Evolutionary conservation across 1,139 yeast genomes (phyloP).

Genomic region (Trichomonascaceae sp.): DNA sequence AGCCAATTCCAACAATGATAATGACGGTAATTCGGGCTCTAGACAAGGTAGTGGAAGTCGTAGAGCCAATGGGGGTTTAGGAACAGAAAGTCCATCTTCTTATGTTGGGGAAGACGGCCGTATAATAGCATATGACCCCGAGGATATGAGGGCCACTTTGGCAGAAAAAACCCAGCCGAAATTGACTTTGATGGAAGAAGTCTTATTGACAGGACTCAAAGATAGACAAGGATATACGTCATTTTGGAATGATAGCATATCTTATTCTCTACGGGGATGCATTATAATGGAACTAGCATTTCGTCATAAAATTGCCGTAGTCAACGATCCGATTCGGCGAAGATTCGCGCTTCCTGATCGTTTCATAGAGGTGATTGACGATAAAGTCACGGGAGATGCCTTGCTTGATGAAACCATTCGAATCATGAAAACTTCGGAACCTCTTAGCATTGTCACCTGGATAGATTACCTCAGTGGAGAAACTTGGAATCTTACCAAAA

Average conservation of each 20-base stretch:
- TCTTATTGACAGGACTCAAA: slow-evolving; percentile 81
- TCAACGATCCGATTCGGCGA: slow-evolving; percentile 89
- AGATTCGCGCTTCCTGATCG: slow-evolving; percentile 85
- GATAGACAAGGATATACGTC: slow-evolving; percentile 94
- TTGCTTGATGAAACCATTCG: slow-evolving; percentile 88
- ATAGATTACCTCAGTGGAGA: slow-evolving; percentile 88
- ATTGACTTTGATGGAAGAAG: slow-evolving; percentile 94
- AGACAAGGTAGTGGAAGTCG: slow-evolving; percentile 12
- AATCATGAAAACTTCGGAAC: slow-evolving; percentile 80
- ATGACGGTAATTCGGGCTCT: slow-evolving; percentile 8
- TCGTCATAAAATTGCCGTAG: slow-evolving; percentile 80
- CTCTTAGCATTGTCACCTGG: slow-evolving; percentile 84
- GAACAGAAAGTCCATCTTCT: background rate
- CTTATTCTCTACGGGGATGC: slow-evolving; percentile 94
- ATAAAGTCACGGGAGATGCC: slow-evolving; percentile 89
- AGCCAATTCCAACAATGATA: slow-evolving; percentile 7
- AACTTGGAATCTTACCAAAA: slow-evolving; percentile 95
- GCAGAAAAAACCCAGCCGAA: slow-evolving; percentile 55
- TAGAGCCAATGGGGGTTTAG: background rate
- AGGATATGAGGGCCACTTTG: slow-evolving; percentile 48
- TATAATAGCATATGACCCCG: slow-evolving; percentile 79
- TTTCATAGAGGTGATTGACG: slow-evolving; percentile 78
- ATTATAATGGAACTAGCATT: slow-evolving; percentile 87
- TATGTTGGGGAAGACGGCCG: slow-evolving; percentile 34
- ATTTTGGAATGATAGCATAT: slow-evolving; percentile 96